These are phyloP conservation scores for Loxodes magnus DNA, from an alignment of 73 alveolate species.

Conservation along the genomic window DNA sequence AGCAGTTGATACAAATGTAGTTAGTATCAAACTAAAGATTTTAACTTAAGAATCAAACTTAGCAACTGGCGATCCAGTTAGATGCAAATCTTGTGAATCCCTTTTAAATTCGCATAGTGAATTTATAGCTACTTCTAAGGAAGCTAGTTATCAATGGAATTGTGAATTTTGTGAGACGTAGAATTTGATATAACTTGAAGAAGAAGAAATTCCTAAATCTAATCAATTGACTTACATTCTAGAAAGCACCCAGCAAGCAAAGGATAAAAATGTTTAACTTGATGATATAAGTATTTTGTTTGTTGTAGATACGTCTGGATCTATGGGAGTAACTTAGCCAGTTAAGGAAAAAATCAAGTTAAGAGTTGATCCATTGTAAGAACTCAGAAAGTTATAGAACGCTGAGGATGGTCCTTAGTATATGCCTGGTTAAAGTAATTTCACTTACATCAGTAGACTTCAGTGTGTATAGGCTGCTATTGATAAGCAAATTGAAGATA, in stretches of 20 bases:
- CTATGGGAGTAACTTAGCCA: conserved; percentile 65
- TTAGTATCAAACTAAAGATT: too few species aligned
- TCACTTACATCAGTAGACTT: conserved; percentile 68
- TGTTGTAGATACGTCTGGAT: conserved; percentile 80
- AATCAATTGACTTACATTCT: conserved; percentile 33
- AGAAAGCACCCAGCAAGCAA: conserved; percentile 30
- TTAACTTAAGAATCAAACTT: too few species aligned
- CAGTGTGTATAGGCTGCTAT: conserved; percentile 88
- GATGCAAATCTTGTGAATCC: conserved; percentile 61
- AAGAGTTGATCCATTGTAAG: conserved; percentile 12
- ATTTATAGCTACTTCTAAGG: neutral
- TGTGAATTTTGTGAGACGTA: conserved; percentile 52
- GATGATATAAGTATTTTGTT: conserved; percentile 38
- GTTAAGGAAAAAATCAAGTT: neutral
- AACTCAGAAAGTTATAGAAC: conserved; percentile 20
- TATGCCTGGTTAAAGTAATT: conserved; percentile 40
- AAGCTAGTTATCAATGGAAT: conserved; percentile 22
- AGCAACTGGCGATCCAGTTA: conserved; percentile 50
- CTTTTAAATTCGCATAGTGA: conserved; percentile 50
- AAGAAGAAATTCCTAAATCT: conserved; percentile 45
- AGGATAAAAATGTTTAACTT: conserved; percentile 4
- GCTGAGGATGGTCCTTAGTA: conserved; percentile 43
- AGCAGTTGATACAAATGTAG: too few species aligned
- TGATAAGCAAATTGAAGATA: conserved; percentile 46
- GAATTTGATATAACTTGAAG: conserved; percentile 27